A percentile compares a stretch with the other conserved stretches of the same genome.
Evolutionary conservation across 805 yeast species (phyloP).

Genomic region (Brettanomyces nanus): DNA sequence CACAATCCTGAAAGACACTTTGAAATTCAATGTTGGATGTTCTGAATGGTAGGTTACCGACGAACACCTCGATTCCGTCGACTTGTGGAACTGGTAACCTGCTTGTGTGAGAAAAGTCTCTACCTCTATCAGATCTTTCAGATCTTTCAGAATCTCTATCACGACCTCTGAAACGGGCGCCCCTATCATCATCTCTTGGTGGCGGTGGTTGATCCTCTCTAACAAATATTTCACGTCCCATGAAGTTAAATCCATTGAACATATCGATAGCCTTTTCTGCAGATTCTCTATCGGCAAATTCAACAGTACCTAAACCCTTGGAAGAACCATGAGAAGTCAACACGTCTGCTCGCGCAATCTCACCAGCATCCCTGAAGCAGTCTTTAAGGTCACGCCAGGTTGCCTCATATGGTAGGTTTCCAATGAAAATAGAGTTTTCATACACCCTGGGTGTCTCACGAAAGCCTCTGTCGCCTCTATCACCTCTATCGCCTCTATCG

Average conservation of each 20-base stretch:
- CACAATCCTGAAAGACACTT: conserved; percentile 72
- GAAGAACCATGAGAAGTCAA: conserved; percentile 63
- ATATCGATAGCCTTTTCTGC: conserved; percentile 65
- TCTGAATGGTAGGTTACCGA: conserved; percentile 79
- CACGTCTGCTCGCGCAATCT: conserved; percentile 74
- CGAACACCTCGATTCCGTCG: conserved; percentile 51
- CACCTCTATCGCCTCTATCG: conserved; percentile 21
- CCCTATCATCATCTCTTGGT: conserved; percentile 21
- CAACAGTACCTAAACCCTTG: conserved; percentile 89
- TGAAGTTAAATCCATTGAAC: conserved; percentile 54
- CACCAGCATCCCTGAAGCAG: conserved; percentile 52
- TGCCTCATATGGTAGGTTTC: conserved; percentile 62
- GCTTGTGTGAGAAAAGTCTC: too few species aligned
- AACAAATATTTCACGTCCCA: conserved; percentile 77
- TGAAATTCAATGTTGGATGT: conserved; percentile 78
- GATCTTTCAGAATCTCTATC: conserved; percentile 11
- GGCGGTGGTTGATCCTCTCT: conserved; percentile 91
- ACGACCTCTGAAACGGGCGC: conserved; percentile 15
- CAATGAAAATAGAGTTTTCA: conserved; percentile 62
- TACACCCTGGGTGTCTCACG: conserved; percentile 48
- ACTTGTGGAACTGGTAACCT: conserved; percentile 10
- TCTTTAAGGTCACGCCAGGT: conserved; percentile 53
- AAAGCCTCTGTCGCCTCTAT: conserved; percentile 22
- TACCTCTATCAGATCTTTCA: conserved; percentile 11
- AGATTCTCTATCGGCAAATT: conserved; percentile 55